Evolutionary conservation across 1,139 yeast species (phyloP), one percentile per base, ranked within the genome.

Genomic region (Protomyces lactucae-debilis): DNA sequence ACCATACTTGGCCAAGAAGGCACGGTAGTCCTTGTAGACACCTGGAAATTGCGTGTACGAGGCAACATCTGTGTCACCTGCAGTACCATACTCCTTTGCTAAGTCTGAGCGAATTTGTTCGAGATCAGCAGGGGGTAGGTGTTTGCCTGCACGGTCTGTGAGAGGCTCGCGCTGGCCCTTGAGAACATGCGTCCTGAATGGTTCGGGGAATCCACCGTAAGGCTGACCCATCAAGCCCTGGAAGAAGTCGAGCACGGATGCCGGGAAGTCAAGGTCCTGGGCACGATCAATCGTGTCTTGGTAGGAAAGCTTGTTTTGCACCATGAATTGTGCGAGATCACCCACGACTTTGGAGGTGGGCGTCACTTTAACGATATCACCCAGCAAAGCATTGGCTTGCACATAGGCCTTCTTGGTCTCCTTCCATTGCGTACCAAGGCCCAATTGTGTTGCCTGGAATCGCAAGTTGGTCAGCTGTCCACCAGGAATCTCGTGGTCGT

Each of bases 191-290:
- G 96, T 81, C 79, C 99, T 86, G 77, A 93, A 82, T 57, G 99
- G 99, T 79, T 93, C 99, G 64, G 99, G 99, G 95, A 95, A 93
- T 6, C 99, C 99, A 71, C 99, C 99, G 75, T 89, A 91, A 72
- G 99, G 99, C 72, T 93, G 93, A 75, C 99, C 99, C 91, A 95
- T 93, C 74, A 93, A 83, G 72, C 99, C 99, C 80, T 95, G 97
- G 84, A 93, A 91, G 82, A 93, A 93, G 78, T 95, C 99, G 75
- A 93, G 83, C 40, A 93, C 97, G 18, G 98, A 92, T 73, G 87
- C 97, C 67, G 99, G 99, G 95, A 93, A 93, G 77, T 93, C 98
- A 72, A 93, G 83, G 71, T 90, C 90, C 61, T 84, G 79, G 1
- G 99, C 99, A 73, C 93, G 83, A 74, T 87, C 87, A 75, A 80